phyloP scores from a whole-genome alignment of 2,329 filamentous ascomycete species.

The Lizonia empirigonia region DNA sequence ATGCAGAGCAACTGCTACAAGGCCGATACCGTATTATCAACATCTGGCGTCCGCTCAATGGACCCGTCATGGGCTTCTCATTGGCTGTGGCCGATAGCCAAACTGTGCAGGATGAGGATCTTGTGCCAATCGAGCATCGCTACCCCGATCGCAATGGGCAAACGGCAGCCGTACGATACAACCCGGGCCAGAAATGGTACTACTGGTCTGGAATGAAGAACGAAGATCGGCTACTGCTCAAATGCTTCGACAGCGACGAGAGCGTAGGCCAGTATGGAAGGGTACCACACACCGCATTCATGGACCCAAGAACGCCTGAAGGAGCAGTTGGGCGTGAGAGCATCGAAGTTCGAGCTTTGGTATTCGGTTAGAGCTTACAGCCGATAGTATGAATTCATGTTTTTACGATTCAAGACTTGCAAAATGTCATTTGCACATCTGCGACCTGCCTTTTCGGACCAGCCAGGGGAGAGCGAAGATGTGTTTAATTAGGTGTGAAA shows the following conservation, averaged over 20 bases:
- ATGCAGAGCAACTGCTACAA: slow-evolving; percentile 69
- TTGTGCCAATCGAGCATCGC: slow-evolving; percentile 74
- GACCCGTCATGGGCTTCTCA: slow-evolving; percentile 61
- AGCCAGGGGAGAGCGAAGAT: neutral
- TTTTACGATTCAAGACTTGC: neutral
- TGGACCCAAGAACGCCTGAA: slow-evolving; percentile 71
- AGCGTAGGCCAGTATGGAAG: slow-evolving; percentile 38
- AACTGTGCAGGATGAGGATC: slow-evolving; percentile 64
- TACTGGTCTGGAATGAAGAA: slow-evolving; percentile 81
- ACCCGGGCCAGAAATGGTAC: slow-evolving; percentile 71
- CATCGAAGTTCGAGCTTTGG: slow-evolving; percentile 85
- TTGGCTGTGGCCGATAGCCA: slow-evolving; percentile 63
- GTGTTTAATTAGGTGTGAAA: neutral
- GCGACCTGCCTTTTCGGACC: neutral
- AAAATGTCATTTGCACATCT: neutral
- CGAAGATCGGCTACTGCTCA: slow-evolving; percentile 73
- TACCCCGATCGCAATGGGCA: slow-evolving; percentile 75
- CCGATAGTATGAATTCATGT: neutral
- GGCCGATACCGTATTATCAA: slow-evolving; percentile 84
- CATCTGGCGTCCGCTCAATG: slow-evolving; percentile 74
- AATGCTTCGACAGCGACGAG: slow-evolving; percentile 75
- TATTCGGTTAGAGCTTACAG: slow-evolving; percentile 65
- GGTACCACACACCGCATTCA: slow-evolving; percentile 65
- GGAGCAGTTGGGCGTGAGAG: slow-evolving; percentile 79
- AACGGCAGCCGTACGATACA: slow-evolving; percentile 71